Evolutionary conservation across 2,329 filamentous ascomycete genomes (phyloP).

Genomic region (Colletotrichum noveboracense): DNA sequence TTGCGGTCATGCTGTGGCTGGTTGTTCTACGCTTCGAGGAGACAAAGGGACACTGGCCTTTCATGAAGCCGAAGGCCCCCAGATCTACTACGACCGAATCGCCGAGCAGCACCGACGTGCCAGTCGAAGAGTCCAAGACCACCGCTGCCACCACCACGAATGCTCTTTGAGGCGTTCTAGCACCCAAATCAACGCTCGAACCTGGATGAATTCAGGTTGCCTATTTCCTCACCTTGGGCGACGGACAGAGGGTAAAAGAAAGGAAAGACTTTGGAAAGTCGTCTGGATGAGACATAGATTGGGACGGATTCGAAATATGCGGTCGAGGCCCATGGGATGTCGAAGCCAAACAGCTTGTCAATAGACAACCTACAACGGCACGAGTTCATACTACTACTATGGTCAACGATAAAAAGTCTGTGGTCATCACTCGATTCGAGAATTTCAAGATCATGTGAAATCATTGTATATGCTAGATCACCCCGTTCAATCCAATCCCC

Average conservation of each 20-base stretch:
- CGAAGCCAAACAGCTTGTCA: background rate
- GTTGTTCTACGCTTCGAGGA: constrained; percentile 71
- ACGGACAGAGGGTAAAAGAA: background rate
- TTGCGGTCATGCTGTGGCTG: constrained; percentile 72
- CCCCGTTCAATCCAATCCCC: fast-evolving
- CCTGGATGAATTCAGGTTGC: fast-evolving
- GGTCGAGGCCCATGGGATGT: fast-evolving
- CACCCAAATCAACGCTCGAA: fast-evolving
- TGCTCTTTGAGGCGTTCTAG: background rate
- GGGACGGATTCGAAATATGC: background rate
- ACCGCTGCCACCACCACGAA: background rate
- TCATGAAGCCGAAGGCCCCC: constrained; percentile 40
- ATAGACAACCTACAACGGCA: fast-evolving
- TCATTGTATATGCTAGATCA: background rate
- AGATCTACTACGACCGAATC: background rate
- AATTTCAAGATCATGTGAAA: background rate
- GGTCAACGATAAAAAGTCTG: background rate
- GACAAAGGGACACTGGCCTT: constrained; percentile 53
- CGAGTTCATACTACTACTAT: fast-evolving
- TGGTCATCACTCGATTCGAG: background rate
- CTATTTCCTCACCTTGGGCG: no score
- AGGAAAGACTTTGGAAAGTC: background rate
- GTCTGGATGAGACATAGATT: background rate
- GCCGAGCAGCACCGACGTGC: background rate
- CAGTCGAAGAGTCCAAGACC: background rate